These are phyloP conservation scores for Suillus weaverae DNA, from an alignment of 768 basidiomycete genomes.

Conservation along the genomic window DNA sequence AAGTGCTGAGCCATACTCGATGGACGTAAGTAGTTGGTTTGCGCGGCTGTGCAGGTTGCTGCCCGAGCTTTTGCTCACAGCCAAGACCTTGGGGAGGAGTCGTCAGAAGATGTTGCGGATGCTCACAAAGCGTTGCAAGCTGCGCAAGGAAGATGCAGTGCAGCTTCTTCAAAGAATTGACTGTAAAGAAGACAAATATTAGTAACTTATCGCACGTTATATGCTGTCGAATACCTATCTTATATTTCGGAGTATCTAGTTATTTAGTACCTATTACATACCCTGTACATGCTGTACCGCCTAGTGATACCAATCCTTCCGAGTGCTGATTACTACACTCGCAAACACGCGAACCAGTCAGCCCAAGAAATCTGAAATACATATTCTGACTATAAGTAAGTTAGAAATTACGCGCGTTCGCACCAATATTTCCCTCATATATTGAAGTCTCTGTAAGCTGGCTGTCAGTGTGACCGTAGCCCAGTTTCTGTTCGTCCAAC, in stretches of 20 bases:
- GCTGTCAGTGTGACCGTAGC: too few species aligned
- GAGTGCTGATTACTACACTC: too few species aligned
- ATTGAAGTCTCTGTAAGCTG: too few species aligned
- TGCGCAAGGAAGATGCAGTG: constrained; percentile 20
- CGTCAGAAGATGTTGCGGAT: neutral
- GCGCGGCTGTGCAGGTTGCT: neutral
- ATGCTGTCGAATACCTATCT: neutral
- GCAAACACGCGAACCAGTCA: too few species aligned
- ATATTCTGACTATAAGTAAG: too few species aligned
- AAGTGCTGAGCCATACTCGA: neutral
- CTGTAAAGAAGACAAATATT: neutral
- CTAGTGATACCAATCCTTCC: too few species aligned
- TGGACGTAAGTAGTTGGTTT: neutral
- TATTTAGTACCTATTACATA: neutral
- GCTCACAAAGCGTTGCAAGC: constrained; percentile 27
- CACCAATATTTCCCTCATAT: too few species aligned
- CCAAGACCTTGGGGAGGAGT: neutral
- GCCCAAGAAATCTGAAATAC: too few species aligned
- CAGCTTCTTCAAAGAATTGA: constrained; percentile 22
- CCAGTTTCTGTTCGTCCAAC: too few species aligned
- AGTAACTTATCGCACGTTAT: neutral
- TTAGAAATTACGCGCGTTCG: too few species aligned
- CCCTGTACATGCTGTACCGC: neutral
- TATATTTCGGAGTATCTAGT: too few species aligned
- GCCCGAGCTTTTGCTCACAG: neutral